A percentile compares a stretch with the other conserved stretches of the same genome.
Evolutionary conservation across 176 grass and related monocot genomes (phyloP).

Genomic region (Oryza longistaminata): DNA sequence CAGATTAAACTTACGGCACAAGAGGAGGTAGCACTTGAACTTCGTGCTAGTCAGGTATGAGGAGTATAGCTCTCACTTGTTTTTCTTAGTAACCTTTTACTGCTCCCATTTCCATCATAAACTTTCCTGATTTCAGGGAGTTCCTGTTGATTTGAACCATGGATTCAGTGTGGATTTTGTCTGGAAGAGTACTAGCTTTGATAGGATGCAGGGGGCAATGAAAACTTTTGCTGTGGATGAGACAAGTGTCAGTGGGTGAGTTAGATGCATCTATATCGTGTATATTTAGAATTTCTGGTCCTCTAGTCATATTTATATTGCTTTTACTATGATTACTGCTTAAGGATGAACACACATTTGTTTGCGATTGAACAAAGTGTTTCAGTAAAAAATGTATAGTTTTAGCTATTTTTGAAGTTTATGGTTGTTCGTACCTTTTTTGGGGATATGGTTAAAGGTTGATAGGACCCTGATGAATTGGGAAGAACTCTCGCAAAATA

Average conservation of each 20-base stretch:
- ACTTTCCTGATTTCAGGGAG: slow-evolving; percentile 64
- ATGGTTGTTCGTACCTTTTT: not conserved
- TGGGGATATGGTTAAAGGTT: not conserved
- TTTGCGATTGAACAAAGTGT: not conserved
- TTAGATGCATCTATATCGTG: slow-evolving; percentile 23
- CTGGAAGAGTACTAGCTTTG: slow-evolving; percentile 99
- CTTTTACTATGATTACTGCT: not conserved
- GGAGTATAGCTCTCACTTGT: not conserved
- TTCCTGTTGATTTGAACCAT: slow-evolving; percentile 84
- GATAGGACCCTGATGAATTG: not conserved
- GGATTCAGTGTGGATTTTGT: slow-evolving; percentile 99
- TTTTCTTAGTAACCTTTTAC: not conserved
- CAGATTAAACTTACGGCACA: slow-evolving; percentile 99
- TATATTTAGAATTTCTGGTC: not conserved
- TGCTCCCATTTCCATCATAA: slow-evolving; percentile 8
- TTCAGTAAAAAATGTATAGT: not conserved
- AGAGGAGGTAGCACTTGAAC: slow-evolving; percentile 98
- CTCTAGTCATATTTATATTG: not conserved
- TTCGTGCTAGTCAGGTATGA: slow-evolving; percentile 88
- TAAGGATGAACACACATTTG: not conserved
- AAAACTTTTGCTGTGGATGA: slow-evolving; percentile 99
- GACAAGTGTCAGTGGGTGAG: slow-evolving; percentile 99
- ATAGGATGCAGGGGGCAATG: slow-evolving; percentile 99
- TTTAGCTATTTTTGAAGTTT: not conserved
- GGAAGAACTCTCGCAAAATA: not conserved